These are phyloP conservation scores for Hanseniaspora singularis DNA, from an alignment of 805 yeast species.

Conservation along the genomic window DNA sequence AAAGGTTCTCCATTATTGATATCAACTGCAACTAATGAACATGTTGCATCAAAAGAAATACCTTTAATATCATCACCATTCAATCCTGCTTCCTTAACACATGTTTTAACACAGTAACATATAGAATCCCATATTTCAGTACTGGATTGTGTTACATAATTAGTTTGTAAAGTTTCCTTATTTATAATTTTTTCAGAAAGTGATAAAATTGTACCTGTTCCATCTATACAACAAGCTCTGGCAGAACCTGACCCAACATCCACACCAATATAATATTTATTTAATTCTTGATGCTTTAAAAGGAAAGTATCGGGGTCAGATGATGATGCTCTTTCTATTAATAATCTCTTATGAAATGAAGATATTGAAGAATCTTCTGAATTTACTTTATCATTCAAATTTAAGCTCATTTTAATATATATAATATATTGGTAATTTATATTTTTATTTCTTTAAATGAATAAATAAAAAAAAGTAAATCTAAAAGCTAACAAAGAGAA, in stretches of 20 bases:
- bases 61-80: slow-evolving; percentile 62
- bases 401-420: too few species aligned
- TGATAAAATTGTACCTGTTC: slow-evolving; percentile 67
- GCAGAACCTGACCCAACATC: slow-evolving; percentile 98
- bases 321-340: slow-evolving; percentile 8
- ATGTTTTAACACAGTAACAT: slow-evolving; percentile 66
- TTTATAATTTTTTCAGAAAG: slow-evolving; percentile 69
- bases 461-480: too few species aligned
- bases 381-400: too few species aligned
- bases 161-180: slow-evolving; percentile 61
- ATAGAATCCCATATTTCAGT: slow-evolving; percentile 86
- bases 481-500: too few species aligned
- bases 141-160: slow-evolving; percentile 73
- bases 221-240: slow-evolving; percentile 82
- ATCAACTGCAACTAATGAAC: slow-evolving; percentile 76
- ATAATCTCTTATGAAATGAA: slow-evolving; percentile 10
- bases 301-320: slow-evolving; percentile 7
- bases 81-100: slow-evolving; percentile 62
- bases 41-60: slow-evolving; percentile 94
- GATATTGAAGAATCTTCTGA: slow-evolving; percentile 11
- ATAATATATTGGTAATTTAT: neutral
- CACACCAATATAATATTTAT: slow-evolving; percentile 54
- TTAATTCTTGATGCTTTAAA: slow-evolving; percentile 8
- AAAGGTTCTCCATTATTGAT: slow-evolving; percentile 56
- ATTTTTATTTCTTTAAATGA: neutral